A percentile compares a stretch with the other conserved stretches of the same genome.
These are phyloP conservation scores for Pachyrhizus erosus DNA, from an alignment of 306 rosid species.

Conservation along the genomic window DNA sequence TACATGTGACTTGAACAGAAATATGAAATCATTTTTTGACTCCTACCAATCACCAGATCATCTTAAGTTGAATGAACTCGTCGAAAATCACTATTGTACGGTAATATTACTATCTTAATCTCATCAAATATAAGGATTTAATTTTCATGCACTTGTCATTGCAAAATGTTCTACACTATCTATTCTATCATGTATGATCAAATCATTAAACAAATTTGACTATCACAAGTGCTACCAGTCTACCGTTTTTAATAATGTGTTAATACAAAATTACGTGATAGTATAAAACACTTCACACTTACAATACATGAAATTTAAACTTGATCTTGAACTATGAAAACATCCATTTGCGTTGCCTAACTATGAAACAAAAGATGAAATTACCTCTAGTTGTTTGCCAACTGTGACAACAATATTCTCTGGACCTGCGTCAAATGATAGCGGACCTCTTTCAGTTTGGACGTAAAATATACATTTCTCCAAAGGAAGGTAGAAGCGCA, in stretches of 20 bases:
- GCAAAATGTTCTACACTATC: not conserved
- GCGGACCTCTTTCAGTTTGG: constrained; percentile 56
- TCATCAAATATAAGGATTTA: not conserved
- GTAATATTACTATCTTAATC: not conserved
- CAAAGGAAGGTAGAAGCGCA: constrained; percentile 73
- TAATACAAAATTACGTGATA: not conserved
- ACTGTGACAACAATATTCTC: constrained; percentile 65
- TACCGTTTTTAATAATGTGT: not conserved
- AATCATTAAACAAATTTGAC: not conserved
- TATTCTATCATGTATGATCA: not conserved
- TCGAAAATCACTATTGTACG: constrained; percentile 5
- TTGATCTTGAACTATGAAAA: not conserved
- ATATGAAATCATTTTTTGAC: not conserved
- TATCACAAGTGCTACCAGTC: not conserved
- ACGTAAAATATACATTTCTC: constrained; percentile 62
- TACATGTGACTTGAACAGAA: not conserved
- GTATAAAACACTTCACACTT: not conserved
- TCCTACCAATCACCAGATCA: constrained; percentile 3
- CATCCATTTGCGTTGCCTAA: not conserved
- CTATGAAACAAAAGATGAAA: not conserved
- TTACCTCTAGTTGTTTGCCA: constrained; percentile 82
- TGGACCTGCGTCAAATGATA: constrained; percentile 67
- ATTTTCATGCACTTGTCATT: not conserved
- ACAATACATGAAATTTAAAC: not conserved
- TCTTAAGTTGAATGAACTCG: not conserved